Base-by-base conservation (phyloP, 2,329 filamentous ascomycete species). In the Fusarium brevicatenulatum region DNA sequence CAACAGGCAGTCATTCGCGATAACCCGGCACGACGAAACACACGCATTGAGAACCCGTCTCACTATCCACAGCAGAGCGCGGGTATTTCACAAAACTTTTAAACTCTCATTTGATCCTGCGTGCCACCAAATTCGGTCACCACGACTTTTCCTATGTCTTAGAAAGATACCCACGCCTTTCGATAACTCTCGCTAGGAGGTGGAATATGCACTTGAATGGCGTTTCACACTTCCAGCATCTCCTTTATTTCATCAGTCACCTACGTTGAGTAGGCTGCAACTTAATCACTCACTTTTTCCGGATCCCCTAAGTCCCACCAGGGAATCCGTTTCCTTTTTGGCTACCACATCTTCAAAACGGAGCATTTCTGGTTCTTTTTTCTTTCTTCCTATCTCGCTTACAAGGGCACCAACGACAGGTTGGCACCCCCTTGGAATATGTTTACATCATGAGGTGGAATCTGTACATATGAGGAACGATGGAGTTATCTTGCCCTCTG, bases 61-160 rank as follows among this genome's bases (percentile, higher is more conserved):
- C 93, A 96, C 71, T 97, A 93, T 78, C 95, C 95, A 16, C 94
- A 97, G 80, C 95, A 97, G 85, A 97, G 93, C 78, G 94, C 94
- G 43, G 96, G 96, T 66, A 98, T 99, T 78, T 93, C 96, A 37
- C 96, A 98, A 83, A 99, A 99, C 83, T 99, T 99, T 78, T 98
- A 89, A 81, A 58, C 32, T 23, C n/a, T 39, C 42, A 36, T 46
- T 32, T 59, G 25, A 47, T n/a, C 18, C 28, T 25, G 30, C 18
- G 42, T 60, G 61, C 60, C 58, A 32, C 36, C 65, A 50, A 54
- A 28, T 55, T 59, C 53, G 54, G 63, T 63, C 42, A 61, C 65
- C 39, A 63, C 52, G 66, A 59, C 23, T 50, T 77, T 76, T 68
- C 62, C 46, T 71, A 76, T 75, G 61, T 74, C 47, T 59, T 66